Percentiles rank a stretch among this genome's conserved stretches.
These are phyloP conservation scores for Aegilops sharonensis DNA, from an alignment of 176 grass and related monocot genomes.

Conservation along the genomic window DNA sequence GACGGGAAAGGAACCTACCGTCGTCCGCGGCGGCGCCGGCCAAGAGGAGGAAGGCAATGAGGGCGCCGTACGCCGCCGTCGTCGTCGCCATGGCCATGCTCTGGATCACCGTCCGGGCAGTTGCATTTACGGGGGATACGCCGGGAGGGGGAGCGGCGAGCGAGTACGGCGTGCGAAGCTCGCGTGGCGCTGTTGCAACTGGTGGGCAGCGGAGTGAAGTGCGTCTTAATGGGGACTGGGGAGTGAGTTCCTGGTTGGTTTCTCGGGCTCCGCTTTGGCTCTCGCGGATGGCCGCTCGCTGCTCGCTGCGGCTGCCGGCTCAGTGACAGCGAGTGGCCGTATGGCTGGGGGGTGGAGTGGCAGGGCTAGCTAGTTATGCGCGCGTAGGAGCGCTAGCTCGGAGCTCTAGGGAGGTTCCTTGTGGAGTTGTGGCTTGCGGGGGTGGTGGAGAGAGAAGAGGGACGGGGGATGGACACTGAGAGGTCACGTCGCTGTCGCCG, in stretches of 20 bases:
- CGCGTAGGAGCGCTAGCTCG: background rate
- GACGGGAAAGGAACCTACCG: background rate
- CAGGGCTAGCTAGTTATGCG: conserved; percentile 27
- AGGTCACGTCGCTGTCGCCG: conserved; percentile 32
- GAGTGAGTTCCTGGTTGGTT: conserved; percentile 39
- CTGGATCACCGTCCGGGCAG: background rate
- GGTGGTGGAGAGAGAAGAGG: no score
- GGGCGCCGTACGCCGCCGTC: background rate
- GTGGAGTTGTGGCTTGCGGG: background rate
- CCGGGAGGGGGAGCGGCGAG: background rate
- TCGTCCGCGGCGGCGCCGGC: conserved; percentile 48
- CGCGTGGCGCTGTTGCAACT: background rate
- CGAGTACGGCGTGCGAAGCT: conserved; percentile 4
- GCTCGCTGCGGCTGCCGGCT: conserved; percentile 29
- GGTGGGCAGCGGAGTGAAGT: background rate
- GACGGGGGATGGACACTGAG: conserved; percentile 22
- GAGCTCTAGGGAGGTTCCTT: conserved; percentile 21
- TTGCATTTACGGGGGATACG: conserved; percentile 28
- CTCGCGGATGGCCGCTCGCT: background rate
- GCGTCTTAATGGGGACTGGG: conserved; percentile 27
- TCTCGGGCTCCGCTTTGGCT: conserved; percentile 43
- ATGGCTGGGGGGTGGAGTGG: conserved; percentile 39
- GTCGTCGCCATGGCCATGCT: conserved; percentile 18
- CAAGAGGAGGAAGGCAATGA: conserved; percentile 34
- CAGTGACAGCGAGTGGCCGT: conserved; percentile 48